Evolutionary conservation across 352 stramenopile genomes (phyloP).

Genomic region (Globisporangium canariense): DNA sequence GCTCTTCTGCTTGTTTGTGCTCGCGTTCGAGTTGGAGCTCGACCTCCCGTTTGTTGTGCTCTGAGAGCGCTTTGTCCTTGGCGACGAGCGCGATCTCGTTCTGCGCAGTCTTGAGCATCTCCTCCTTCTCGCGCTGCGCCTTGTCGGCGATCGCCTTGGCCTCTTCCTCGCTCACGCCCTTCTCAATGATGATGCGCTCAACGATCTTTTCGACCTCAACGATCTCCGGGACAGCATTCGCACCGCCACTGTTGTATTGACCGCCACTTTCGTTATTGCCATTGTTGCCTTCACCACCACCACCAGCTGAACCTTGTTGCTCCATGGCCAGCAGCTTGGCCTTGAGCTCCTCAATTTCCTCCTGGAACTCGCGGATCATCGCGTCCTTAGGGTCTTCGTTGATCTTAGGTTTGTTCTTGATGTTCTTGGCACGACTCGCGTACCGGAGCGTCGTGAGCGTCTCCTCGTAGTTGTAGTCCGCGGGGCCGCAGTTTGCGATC

Average conservation of each 20-base stretch:
- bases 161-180: constrained; percentile 78
- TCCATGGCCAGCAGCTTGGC: constrained; percentile 66
- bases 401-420: no score
- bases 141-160: constrained; percentile 68
- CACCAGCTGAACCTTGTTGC: constrained; percentile 25
- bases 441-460: constrained; percentile 94
- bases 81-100: constrained; percentile 61
- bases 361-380: no score
- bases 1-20: constrained; percentile 61
- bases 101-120: constrained; percentile 66
- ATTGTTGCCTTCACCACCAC: constrained; percentile 8
- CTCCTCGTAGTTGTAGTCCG: constrained; percentile 98
- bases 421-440: constrained; percentile 85
- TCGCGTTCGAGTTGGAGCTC: constrained; percentile 88
- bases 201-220: constrained; percentile 84
- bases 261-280: constrained; percentile 1
- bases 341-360: constrained; percentile 62
- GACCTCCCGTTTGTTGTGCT: constrained; percentile 85
- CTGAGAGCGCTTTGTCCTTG: constrained; percentile 82
- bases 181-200: constrained; percentile 81
- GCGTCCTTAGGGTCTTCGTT: no score
- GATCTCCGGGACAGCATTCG: constrained; percentile 30
- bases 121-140: constrained; percentile 70
- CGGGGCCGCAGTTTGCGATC: constrained; percentile 93
- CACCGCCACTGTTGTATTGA: not conserved